These are phyloP conservation scores for Setaria viridis DNA, from an alignment of 202 grass and related monocot species.

Conservation along the genomic window DNA sequence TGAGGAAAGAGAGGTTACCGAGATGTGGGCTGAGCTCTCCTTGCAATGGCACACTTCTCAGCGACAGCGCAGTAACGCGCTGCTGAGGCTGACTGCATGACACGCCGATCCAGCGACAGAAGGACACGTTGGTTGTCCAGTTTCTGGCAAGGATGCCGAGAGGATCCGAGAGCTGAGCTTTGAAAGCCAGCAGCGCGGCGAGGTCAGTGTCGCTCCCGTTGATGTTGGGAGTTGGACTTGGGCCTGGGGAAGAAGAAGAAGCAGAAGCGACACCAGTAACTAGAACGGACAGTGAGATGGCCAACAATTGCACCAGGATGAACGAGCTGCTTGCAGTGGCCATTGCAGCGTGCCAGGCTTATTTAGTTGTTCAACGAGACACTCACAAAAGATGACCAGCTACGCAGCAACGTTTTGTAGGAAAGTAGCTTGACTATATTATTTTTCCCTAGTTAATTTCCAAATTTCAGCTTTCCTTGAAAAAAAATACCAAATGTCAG, in stretches of 20 bases:
- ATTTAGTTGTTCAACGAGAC: neutral
- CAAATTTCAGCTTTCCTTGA: neutral
- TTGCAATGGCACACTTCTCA: neutral
- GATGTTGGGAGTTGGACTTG: neutral
- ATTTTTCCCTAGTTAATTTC: neutral
- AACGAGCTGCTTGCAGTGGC: neutral
- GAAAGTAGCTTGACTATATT: neutral
- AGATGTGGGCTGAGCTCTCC: neutral
- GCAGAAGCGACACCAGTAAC: neutral
- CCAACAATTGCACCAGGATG: no score
- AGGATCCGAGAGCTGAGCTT: neutral
- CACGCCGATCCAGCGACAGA: neutral
- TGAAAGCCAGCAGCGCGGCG: neutral
- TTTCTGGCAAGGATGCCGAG: neutral
- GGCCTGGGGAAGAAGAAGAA: neutral
- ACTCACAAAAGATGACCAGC: neutral
- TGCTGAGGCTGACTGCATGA: neutral
- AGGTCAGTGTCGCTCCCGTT: slow-evolving; percentile 21
- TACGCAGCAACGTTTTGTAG: neutral
- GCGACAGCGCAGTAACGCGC: neutral
- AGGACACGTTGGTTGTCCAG: slow-evolving; percentile 3
- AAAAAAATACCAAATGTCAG: no score
- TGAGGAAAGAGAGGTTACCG: slow-evolving; percentile 36
- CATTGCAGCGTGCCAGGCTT: neutral
- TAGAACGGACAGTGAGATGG: neutral